Base-by-base conservation (phyloP, 2,329 filamentous ascomycete genomes). In the Trichoderma arundinaceum region DNA sequence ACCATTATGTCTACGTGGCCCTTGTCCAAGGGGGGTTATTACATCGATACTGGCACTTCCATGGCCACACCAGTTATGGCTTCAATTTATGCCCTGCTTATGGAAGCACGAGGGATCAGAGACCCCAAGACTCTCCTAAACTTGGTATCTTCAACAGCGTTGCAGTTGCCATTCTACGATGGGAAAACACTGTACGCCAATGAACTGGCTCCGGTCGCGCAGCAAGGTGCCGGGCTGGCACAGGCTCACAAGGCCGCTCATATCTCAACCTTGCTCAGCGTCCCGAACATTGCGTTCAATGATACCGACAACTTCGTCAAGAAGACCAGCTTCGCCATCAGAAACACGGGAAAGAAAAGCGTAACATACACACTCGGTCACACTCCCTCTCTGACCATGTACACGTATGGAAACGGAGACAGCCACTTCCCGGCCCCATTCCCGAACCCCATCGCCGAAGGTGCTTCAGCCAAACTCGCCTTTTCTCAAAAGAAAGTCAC, bases 201-300 rank as follows among this genome's bases (percentile, higher is more conserved):
- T 0, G 72, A 78, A 38, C 75, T 85, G 0, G 83, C 85, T 0
- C 85, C 87, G 0, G 83, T 87, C 9, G 75, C 83, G 1, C 87
- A 90, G 71, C 85, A 88, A 70, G 87, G 87, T 10, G 83, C 76
- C 22, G 87, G 87, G 32, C 76, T 89, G 9, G 77, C 90, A 51
- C 84, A 88, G 69, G 86, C 85, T 4, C 83, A 83, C 68, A 83
- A 88, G 65, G 85, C 86, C 4, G 84, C 86, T 7, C 81, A 84
- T 69, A 77, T 83, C 17, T 84, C 80, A 1, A 82, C 83, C 1
- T 71, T 85, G 8, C 76, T 89, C 17, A 83, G 81, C 71, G 81
- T 80, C 8, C 83, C 84, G 15, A 85, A 82, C 73, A 75, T 90
- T 13, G 82, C 84, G 3, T 88, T 89, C 76, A 89, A 90, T 72